Evolutionary conservation across 2,329 filamentous ascomycete species (phyloP).

Genomic region (Cercospora berteroae): DNA sequence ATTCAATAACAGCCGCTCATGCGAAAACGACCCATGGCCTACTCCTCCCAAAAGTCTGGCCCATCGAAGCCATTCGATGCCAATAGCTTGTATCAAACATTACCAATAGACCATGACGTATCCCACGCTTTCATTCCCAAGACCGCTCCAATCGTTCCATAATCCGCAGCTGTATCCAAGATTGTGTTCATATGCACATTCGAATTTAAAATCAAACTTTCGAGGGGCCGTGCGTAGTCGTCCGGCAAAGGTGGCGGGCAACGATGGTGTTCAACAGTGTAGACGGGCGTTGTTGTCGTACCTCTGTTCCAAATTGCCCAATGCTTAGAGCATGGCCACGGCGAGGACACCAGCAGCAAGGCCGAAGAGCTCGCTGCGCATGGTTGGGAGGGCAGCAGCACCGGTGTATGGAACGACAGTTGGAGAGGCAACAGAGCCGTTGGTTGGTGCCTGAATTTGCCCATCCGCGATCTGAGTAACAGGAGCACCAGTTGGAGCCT

Average conservation of each 20-base stretch:
- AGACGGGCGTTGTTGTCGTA: not conserved
- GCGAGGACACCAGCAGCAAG: slow-evolving; percentile 35
- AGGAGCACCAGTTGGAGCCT: slow-evolving; percentile 29
- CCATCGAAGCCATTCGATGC: not conserved
- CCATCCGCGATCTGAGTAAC: slow-evolving; percentile 14
- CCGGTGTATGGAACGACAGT: slow-evolving; percentile 33
- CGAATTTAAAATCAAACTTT: slow-evolving; percentile 25
- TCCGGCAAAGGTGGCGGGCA: slow-evolving; percentile 1
- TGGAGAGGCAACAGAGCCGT: slow-evolving; percentile 20
- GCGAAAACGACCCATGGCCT: not conserved
- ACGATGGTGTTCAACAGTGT: slow-evolving; percentile 14
- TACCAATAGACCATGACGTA: slow-evolving; percentile 4
- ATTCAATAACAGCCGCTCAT: not conserved
- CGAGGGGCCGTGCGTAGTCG: not conserved
- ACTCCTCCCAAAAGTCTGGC: slow-evolving; percentile 1
- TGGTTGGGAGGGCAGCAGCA: slow-evolving; percentile 30
- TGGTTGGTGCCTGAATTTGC: slow-evolving; percentile 30
- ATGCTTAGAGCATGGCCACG: slow-evolving; percentile 33
- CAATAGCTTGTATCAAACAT: slow-evolving; percentile 5
- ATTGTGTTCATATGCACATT: slow-evolving; percentile 31
- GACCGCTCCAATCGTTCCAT: slow-evolving; percentile 5
- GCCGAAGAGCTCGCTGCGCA: slow-evolving; percentile 31
- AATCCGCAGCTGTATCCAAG: slow-evolving; percentile 10
- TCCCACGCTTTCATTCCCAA: not conserved
- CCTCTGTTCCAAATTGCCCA: not conserved